Evolutionary conservation across 345 rosid genomes (phyloP).

Genomic region (Triadica sebifera): DNA sequence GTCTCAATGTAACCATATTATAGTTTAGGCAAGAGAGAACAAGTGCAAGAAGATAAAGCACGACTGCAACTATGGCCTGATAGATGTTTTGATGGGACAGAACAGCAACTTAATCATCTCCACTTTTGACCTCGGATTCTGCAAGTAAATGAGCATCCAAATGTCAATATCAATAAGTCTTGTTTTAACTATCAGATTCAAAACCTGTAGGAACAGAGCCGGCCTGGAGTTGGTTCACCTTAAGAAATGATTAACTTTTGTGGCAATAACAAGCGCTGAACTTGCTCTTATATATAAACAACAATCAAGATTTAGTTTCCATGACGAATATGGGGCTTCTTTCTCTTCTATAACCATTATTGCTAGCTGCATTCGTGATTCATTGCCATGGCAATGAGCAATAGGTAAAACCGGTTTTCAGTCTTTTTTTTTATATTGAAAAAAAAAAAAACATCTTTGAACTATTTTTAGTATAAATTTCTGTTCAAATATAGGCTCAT

Average conservation of each 20-base stretch:
- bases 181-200: too few relatives aligned
- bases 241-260: too few relatives aligned
- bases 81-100: not conserved
- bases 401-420: conserved; percentile 19
- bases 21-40: too few relatives aligned
- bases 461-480: not conserved
- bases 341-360: conserved; percentile 8
- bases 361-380: conserved; percentile 20
- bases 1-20: not conserved
- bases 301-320: conserved; percentile 9
- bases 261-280: too few relatives aligned
- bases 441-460: not conserved
- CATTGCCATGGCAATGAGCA: conserved; percentile 26
- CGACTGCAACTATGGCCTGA: not conserved
- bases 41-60: not conserved
- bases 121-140: not conserved
- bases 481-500: conserved; percentile 21
- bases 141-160: too few relatives aligned
- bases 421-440: not conserved
- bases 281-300: not conserved
- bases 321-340: conserved; percentile 5
- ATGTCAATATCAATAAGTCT: too few relatives aligned
- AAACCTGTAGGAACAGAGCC: too few relatives aligned
- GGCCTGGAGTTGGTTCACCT: too few relatives aligned
- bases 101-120: too few relatives aligned